Evolutionary conservation across 1,284 basidiomycete species (phyloP).

Genomic region (Tilletia walkeri): DNA sequence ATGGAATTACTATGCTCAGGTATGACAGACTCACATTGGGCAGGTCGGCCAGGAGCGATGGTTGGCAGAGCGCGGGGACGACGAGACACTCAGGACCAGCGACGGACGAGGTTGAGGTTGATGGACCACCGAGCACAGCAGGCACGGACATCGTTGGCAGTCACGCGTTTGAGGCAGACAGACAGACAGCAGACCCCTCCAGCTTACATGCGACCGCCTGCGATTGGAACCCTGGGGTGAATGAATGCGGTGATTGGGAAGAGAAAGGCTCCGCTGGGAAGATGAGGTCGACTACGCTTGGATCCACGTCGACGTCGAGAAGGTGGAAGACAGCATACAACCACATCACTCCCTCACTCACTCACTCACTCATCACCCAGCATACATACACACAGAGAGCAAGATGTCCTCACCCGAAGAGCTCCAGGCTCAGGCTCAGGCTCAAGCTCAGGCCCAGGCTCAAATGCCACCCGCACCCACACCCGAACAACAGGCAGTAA

Average conservation of each 20-base stretch:
- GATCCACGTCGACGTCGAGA: neutral
- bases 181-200: neutral
- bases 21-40: conserved; percentile 1
- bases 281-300: too few relatives aligned
- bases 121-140: too few relatives aligned
- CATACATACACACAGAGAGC: neutral
- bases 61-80: conserved; percentile 15
- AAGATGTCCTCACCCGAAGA: neutral
- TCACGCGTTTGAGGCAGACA: too few relatives aligned
- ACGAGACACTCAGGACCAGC: conserved; percentile 1
- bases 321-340: neutral
- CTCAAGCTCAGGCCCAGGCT: neutral
- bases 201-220: neutral
- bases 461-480: conserved; percentile 39
- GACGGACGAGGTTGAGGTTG: neutral
- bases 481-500: conserved; percentile 44
- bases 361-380: neutral
- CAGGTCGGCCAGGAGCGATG: conserved; percentile 14
- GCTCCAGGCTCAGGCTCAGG: neutral
- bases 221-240: too few relatives aligned
- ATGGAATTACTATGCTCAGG: neutral
- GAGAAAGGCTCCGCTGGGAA: too few relatives aligned
- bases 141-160: too few relatives aligned
- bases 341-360: neutral
- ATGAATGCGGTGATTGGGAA: too few relatives aligned